Conservation (phyloP, 257 asterid species). For the Jaltomata sinuosa region DNA sequence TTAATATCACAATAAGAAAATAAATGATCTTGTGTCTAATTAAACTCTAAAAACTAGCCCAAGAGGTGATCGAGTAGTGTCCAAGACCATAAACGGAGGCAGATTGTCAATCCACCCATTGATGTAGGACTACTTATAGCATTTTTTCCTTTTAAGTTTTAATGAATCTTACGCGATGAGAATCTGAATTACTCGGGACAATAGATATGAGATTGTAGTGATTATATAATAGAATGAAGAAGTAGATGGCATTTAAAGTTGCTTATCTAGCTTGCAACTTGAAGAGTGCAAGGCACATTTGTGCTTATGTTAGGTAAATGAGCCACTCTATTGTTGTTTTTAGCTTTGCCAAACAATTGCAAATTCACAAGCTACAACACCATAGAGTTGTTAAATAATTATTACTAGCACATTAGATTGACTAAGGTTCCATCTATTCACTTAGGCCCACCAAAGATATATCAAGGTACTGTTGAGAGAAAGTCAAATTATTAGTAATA, state of each 20-base stretch:
- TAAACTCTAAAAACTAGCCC: not conserved
- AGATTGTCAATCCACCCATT: not conserved
- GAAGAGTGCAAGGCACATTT: not conserved
- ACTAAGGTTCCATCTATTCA: not conserved
- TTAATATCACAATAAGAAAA: not conserved
- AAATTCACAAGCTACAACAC: not conserved
- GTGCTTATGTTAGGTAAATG: not conserved
- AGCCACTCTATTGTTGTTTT: not conserved
- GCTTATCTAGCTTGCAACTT: not conserved
- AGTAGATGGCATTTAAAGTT: not conserved
- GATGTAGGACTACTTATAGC: not conserved
- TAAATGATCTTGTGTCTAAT: not conserved
- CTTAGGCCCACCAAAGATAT: not conserved
- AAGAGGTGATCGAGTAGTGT: not conserved
- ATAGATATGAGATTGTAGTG: not conserved
- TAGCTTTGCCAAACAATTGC: not conserved
- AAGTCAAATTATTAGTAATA: not conserved
- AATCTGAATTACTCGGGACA: not conserved
- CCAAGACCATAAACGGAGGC: not conserved
- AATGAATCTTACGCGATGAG: not conserved
- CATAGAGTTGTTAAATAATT: not conserved
- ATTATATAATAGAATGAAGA: not conserved
- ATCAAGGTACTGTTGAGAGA: not conserved
- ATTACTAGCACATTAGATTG: not conserved
- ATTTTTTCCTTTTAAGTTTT: not conserved